Evolutionary conservation across 169 alveolate genomes (phyloP), one percentile per base, ranked within the genome.

Genomic region (Eimeria acervulina): DNA sequence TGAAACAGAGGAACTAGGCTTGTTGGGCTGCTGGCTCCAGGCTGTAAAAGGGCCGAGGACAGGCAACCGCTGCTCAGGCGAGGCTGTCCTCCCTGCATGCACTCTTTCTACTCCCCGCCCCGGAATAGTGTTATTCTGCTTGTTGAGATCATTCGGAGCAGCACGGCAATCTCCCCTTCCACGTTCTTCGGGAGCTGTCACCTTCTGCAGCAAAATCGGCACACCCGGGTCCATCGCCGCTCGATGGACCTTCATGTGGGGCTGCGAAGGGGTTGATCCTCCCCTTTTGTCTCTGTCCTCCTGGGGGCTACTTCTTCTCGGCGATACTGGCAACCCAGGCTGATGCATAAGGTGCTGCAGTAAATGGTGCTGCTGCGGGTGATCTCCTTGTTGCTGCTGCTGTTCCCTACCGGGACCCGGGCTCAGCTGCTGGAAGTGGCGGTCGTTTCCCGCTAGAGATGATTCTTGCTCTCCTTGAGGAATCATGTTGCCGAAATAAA

Each of bases 331-430:
- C 47, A 68, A 31, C 23, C 42, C 80, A 31, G 47, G 80, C n/a
- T 68, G 80, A 13, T 68, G 80, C 80, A 31, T n/a, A 42, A 31
- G 23, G 80, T 7, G 88, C 63, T 78, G 88, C 55, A 21, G 40
- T 31, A 47, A 2, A 31, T 68, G 80, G 10, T 68, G n/a, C 85
- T 33, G 36, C 31, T 74, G 59, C 85, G 23, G 36, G 36, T 78
- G 21, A 51, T 51, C 15, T 51, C 21, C 42, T 38, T 78, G 63
- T 61, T 40, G 55, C 61, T 40, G 88, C 88, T 19, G 63, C 36
- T 3, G 40, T 6, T n/a, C 61, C 21, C 61, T 17, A 26, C 8
- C 42, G 63, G 38, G 42, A 36, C 66, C 88, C 63, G 38, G 1
- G 26, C 88, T 38, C 88, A 26, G 23, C 63, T 78, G 88, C 38